These are phyloP conservation scores for Epichloe scottii DNA, from an alignment of 2,329 filamentous ascomycete genomes.

Conservation along the genomic window DNA sequence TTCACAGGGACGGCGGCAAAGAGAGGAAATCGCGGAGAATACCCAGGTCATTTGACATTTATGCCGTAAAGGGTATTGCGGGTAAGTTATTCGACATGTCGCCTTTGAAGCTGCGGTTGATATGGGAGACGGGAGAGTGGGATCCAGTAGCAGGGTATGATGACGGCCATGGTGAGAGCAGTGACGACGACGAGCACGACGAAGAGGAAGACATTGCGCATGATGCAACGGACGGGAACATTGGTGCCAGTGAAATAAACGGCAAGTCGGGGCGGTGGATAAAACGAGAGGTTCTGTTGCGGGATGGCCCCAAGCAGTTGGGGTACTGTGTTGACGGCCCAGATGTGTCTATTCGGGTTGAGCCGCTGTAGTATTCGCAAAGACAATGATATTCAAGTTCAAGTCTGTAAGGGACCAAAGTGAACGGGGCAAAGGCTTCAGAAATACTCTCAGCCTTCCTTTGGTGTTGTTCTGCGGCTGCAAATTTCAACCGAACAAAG, in stretches of 20 bases:
- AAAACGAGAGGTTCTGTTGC: slow-evolving; percentile 67
- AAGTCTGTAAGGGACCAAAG: no score
- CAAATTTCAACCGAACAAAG: no score
- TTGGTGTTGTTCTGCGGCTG: no score
- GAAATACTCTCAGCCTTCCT: no score
- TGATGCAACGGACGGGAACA: neutral
- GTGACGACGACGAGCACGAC: slow-evolving; percentile 34
- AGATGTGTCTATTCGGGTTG: slow-evolving; percentile 60
- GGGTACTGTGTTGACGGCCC: slow-evolving; percentile 71
- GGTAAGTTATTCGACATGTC: slow-evolving; percentile 54
- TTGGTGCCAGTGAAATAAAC: slow-evolving; percentile 7
- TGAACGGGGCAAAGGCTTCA: no score
- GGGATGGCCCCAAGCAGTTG: slow-evolving; percentile 66
- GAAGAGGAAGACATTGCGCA: slow-evolving; percentile 16
- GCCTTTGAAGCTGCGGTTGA: slow-evolving; percentile 52
- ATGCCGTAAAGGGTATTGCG: slow-evolving; percentile 67
- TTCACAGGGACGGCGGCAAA: slow-evolving; percentile 20
- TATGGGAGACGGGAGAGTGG: slow-evolving; percentile 89
- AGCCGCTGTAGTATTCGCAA: slow-evolving; percentile 23
- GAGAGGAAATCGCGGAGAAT: slow-evolving; percentile 36
- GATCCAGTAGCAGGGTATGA: slow-evolving; percentile 60
- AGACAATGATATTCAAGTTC: neutral
- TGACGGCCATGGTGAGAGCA: slow-evolving; percentile 41
- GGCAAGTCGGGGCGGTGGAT: slow-evolving; percentile 48
- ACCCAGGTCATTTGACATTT: slow-evolving; percentile 68